Evolutionary conservation across 2,329 filamentous ascomycete genomes (phyloP), one percentile per base, ranked within the genome.

Genomic region (Neospermospora avenae): DNA sequence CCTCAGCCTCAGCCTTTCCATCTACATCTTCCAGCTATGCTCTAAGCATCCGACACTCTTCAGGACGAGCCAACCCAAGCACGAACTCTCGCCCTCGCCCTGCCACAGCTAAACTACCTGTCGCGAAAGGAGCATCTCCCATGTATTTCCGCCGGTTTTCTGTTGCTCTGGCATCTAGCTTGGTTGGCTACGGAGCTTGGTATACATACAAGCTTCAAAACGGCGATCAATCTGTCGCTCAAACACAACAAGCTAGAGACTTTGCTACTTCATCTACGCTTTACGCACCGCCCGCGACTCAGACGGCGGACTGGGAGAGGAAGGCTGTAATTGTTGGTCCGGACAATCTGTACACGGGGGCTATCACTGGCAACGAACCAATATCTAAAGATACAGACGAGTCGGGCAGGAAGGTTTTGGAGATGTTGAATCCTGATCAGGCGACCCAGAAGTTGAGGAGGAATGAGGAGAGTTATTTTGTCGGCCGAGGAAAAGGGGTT

Each of bases 351-450:
- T 93, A 93, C 72, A 95, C 93, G 11, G 90, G 90, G 24, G 90
- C 90, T 8, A 87, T 97, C 64, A 86, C 91, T 18, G 91, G 90
- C 61, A 90, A 96, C 70, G 89, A 87, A 6, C 92, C 93, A 20
- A 85, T 99, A 62, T 90, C 89, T 48, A 99, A 99, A 77, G 84
- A 90, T 69, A 91, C 89, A 3, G 89, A 93, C 76, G 89, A 91
- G 72, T 89, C 89, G 73, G 91, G 92, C 31, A 85, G 88, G 65
- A 91, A 89, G 72, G 88, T 97, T 35, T 80, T 99, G 61, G 93
- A 97, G 79, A 99, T 99, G 93, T 80, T 99, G 75, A 96, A 90
- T 11, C 90, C 93, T 0, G 93, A 97, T 61, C 93, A 99, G 80
- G 92, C 91, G 24, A 96, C 92, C 14, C 84, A 91, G 70, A 96